Evolutionary conservation across 2,329 filamentous ascomycete species (phyloP), one percentile per base, ranked within the genome.

Genomic region (Aciculosporium take): DNA sequence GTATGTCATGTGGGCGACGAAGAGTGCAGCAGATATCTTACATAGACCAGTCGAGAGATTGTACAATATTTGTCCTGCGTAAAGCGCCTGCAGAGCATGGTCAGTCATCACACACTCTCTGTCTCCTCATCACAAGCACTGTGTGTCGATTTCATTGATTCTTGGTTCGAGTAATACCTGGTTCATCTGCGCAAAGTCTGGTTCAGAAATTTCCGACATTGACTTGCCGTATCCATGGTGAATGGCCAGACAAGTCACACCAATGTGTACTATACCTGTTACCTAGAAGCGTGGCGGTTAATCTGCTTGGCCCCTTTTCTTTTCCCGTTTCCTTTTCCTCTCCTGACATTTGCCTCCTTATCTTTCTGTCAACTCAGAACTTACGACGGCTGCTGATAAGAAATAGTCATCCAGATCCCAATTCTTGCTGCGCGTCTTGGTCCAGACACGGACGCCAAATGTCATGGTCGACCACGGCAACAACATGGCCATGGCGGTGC

Each of bases 391-490:
- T 12, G 33, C 24, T 2, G 39, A 36, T 25, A 46, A 27, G 13
- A 9, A 31, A 12, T 38, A 46, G 28, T 48, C 46, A 21, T 48
- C 46, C 12, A 41, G 21, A 5, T 44, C 46, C 44, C 44, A 48
- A 18, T 36, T 42, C 31, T 48, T 48, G 5, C 41, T 41, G 6
- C 41, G 32, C 18, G 43, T 12, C 37, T 46, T 48, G 17, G 46
- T 42, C 46, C 46, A 48, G n/a, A 32, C 31, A 12, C 46, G 40
- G 4, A 46, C 37, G 4, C 31, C 35, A 32, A 46, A 48, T 13
- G 37, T 35, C 31, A 43, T 28, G 2, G 34, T 25, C 13, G 46
- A 46, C 46, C 46, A 48, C 1, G 44, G 39, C n/a, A 48, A 21
- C 23, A 48, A 44, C 18, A 48, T 36, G 32, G 44, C 46, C 41